Conservation (phyloP, 2,329 filamentous ascomycete species). For the Diaporthe batatas region DNA sequence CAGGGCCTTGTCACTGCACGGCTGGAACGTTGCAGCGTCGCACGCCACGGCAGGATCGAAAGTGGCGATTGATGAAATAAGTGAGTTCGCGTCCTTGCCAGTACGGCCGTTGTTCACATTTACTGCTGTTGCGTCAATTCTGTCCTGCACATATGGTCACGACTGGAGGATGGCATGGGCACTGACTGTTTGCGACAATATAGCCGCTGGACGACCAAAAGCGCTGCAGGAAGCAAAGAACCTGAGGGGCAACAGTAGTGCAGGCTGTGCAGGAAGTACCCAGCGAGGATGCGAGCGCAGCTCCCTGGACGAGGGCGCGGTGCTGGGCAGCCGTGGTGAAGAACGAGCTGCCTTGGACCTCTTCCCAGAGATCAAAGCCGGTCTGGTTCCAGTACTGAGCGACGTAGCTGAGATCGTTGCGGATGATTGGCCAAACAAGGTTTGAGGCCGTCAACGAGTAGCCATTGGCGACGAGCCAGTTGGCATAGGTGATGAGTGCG, state of each 20-base stretch:
- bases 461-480: conserved; percentile 78
- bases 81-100: conserved; percentile 79
- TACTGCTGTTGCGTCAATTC: conserved; percentile 51
- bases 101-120: conserved; percentile 71
- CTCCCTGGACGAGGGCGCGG: conserved; percentile 77
- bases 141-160: neutral
- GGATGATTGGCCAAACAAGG: conserved; percentile 79
- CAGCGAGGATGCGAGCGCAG: conserved; percentile 72
- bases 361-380: conserved; percentile 86
- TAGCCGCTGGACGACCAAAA: conserved; percentile 79
- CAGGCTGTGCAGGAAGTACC: conserved; percentile 73
- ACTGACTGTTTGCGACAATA: conserved; percentile 74
- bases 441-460: conserved; percentile 68
- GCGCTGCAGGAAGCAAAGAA: conserved; percentile 79
- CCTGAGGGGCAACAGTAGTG: conserved; percentile 73
- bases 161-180: neutral
- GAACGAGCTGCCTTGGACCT: conserved; percentile 81
- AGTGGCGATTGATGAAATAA: conserved; percentile 75
- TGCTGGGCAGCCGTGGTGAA: conserved; percentile 81
- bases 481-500: conserved; percentile 78
- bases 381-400: conserved; percentile 72
- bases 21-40: conserved; percentile 81
- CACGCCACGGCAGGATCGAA: conserved; percentile 78
- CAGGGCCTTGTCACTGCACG: conserved; percentile 77
- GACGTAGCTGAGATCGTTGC: conserved; percentile 82